Evolutionary conservation across 2,329 filamentous ascomycete genomes (phyloP).

Genomic region (Blumeriella jaapii): DNA sequence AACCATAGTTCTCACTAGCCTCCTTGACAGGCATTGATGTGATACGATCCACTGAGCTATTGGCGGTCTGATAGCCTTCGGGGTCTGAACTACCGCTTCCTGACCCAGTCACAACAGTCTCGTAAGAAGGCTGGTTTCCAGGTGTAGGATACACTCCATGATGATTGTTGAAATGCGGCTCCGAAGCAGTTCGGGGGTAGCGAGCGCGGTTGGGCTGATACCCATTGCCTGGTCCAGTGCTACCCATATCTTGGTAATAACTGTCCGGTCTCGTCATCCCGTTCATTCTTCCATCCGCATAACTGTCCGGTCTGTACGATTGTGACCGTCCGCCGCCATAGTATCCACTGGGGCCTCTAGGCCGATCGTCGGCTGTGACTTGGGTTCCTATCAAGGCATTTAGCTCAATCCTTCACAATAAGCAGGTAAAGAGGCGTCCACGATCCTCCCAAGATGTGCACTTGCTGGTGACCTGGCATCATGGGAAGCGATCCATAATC

Average conservation of each 20-base stretch:
- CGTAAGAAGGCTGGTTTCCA: slow-evolving; percentile 47
- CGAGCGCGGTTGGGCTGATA: slow-evolving; percentile 26
- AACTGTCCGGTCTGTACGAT: slow-evolving; percentile 20
- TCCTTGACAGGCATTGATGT: slow-evolving; percentile 45
- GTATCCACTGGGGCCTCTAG: slow-evolving; percentile 23
- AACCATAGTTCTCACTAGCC: slow-evolving; percentile 53
- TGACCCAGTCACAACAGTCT: slow-evolving; percentile 71
- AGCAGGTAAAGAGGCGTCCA: no score
- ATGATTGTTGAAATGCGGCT: slow-evolving; percentile 23
- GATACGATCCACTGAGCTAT: slow-evolving; percentile 76
- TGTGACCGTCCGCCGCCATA: slow-evolving; percentile 25
- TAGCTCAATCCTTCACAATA: no score
- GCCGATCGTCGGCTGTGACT: slow-evolving; percentile 21
- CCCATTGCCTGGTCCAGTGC: slow-evolving; percentile 21
- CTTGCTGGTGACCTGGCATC: background rate
- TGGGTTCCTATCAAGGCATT: slow-evolving; percentile 23
- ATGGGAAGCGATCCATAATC: no score
- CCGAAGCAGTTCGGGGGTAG: slow-evolving; percentile 25
- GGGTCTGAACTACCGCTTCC: slow-evolving; percentile 64
- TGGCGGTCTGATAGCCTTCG: slow-evolving; percentile 73
- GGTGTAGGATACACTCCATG: slow-evolving; percentile 22
- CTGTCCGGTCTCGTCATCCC: slow-evolving; percentile 33
- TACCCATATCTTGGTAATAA: slow-evolving; percentile 28
- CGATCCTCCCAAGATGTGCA: background rate
- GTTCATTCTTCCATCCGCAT: slow-evolving; percentile 26